Evolutionary conservation across 2,329 filamentous ascomycete genomes (phyloP).

Genomic region (Boeremia lycopersici): DNA sequence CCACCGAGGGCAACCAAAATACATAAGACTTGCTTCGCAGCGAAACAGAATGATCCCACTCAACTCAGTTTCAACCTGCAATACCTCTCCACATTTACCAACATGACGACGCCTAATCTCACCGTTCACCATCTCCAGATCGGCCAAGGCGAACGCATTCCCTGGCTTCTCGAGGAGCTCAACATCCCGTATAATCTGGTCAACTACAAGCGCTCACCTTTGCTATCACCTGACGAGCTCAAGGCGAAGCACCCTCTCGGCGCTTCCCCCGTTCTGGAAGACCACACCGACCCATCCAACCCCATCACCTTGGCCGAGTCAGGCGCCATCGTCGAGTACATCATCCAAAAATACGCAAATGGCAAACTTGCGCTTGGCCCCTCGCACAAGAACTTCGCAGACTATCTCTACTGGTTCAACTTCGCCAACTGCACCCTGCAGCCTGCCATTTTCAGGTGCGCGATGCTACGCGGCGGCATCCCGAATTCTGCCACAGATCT

Average conservation of each 20-base stretch:
- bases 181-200: constrained; percentile 59
- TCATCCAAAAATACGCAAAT: constrained; percentile 57
- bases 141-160: constrained; percentile 68
- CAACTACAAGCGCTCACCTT: constrained; percentile 55
- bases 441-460: constrained; percentile 42
- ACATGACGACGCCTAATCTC: constrained; percentile 34
- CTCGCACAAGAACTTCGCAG: constrained; percentile 57
- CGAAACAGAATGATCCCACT: neutral
- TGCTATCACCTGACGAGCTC: constrained; percentile 44
- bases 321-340: constrained; percentile 66
- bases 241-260: constrained; percentile 52
- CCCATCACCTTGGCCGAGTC: constrained; percentile 64
- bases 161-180: constrained; percentile 71
- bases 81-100: neutral
- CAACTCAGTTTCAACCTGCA: neutral
- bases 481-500: constrained; percentile 38
- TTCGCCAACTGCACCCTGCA: constrained; percentile 55
- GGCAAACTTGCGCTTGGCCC: constrained; percentile 58
- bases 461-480: constrained; percentile 36
- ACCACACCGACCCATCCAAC: constrained; percentile 52
- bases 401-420: constrained; percentile 71
- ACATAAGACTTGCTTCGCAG: constrained; percentile 6
- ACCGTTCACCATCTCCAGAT: constrained; percentile 47
- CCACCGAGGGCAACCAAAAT: neutral
- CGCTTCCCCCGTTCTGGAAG: constrained; percentile 65